These are phyloP conservation scores for Chalciporus sphaerocephalus DNA, from an alignment of 768 basidiomycete species.

Conservation along the genomic window DNA sequence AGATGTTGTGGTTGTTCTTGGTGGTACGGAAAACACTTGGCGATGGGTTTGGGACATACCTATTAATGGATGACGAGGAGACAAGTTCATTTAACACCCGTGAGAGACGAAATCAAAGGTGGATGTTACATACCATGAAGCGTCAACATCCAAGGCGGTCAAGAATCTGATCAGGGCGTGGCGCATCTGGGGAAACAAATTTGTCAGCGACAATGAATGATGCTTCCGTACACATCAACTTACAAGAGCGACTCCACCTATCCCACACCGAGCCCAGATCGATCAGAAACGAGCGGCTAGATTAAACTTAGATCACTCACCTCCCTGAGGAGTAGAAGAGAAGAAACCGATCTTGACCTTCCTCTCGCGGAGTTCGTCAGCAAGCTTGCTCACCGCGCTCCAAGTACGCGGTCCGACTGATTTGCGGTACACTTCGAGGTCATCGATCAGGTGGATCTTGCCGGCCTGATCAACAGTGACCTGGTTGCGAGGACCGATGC, in stretches of 20 bases:
- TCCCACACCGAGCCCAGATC: slow-evolving; percentile 15
- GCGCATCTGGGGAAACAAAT: slow-evolving; percentile 61
- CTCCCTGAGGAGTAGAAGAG: slow-evolving; percentile 92
- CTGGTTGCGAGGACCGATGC: slow-evolving; percentile 79
- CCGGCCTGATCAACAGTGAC: slow-evolving; percentile 85
- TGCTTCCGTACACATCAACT: slow-evolving; percentile 32
- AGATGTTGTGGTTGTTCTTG: slow-evolving; percentile 92
- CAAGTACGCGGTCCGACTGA: slow-evolving; percentile 72
- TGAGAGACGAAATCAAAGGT: not conserved
- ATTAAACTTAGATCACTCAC: slow-evolving; percentile 37
- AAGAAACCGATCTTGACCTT: slow-evolving; percentile 91
- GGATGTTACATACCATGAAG: slow-evolving; percentile 62
- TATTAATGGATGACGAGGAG: slow-evolving; percentile 30
- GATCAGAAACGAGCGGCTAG: slow-evolving; percentile 22
- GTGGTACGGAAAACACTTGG: slow-evolving; percentile 90
- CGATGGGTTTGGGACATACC: slow-evolving; percentile 87
- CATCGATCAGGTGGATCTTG: slow-evolving; percentile 82
- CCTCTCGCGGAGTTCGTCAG: slow-evolving; percentile 79
- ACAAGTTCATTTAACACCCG: slow-evolving; percentile 8
- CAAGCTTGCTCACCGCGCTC: slow-evolving; percentile 77
- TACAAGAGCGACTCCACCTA: slow-evolving; percentile 91
- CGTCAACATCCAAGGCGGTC: slow-evolving; percentile 74
- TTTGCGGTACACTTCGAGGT: slow-evolving; percentile 70
- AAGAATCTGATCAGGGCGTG: slow-evolving; percentile 90
- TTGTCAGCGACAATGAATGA: slow-evolving; percentile 9